Conservation (phyloP, 805 yeast genomes). For the Yarrowia sp. region DNA sequence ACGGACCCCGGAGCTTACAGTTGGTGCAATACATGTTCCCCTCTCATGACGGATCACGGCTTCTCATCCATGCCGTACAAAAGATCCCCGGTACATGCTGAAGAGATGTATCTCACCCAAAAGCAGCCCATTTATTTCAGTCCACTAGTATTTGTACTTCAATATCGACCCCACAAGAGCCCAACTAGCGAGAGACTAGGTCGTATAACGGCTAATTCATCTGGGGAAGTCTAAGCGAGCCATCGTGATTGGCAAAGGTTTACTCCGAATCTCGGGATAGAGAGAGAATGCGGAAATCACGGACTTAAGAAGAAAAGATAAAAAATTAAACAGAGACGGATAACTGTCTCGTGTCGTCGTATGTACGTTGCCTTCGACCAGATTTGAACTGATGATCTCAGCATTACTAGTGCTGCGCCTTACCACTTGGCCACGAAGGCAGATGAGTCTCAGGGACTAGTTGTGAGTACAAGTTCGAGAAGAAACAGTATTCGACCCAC, state of each 20-base stretch:
- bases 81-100: no score
- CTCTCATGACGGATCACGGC: no score
- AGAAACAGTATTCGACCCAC: no score
- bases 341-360: neutral
- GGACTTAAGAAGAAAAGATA: neutral
- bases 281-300: neutral
- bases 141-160: no score
- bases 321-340: neutral
- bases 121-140: no score
- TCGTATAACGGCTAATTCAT: neutral
- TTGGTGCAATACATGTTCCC: no score
- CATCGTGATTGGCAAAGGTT: neutral
- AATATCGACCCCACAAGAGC: neutral
- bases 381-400: neutral
- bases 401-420: constrained; percentile 11
- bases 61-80: no score
- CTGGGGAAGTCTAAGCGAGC: neutral
- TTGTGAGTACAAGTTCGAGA: no score
- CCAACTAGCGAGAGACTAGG: neutral
- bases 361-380: neutral
- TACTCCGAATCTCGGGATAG: neutral
- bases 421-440: constrained; percentile 6
- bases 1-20: no score
- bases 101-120: no score
- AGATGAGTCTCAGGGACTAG: no score